phyloP scores from a whole-genome alignment of 176 grass and related monocot species.

The Rhynchospora breviuscula region DNA sequence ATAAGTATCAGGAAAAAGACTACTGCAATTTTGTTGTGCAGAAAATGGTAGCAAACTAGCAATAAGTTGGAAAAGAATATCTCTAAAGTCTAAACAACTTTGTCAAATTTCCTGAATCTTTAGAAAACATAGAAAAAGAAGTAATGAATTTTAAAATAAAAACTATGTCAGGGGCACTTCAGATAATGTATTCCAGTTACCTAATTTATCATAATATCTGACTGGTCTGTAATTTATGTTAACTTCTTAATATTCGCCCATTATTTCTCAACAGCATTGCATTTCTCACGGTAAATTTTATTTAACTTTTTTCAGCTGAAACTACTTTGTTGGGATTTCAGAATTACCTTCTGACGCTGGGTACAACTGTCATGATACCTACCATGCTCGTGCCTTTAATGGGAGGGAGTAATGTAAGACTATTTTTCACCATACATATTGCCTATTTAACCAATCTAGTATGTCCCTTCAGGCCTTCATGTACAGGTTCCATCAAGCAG shows the following conservation, averaged over 20 bases:
- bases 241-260: not conserved
- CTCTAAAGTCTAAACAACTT: not conserved
- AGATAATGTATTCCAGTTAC: not conserved
- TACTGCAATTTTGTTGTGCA: not conserved
- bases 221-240: not conserved
- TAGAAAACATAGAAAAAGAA: not conserved
- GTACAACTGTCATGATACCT: slow-evolving; percentile 45
- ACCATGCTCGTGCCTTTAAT: slow-evolving; percentile 38
- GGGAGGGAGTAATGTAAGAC: slow-evolving; percentile 39
- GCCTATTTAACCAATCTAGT: not conserved
- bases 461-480: not conserved
- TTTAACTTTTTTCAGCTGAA: slow-evolving; percentile 34
- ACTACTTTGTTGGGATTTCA: slow-evolving; percentile 43
- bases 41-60: not conserved
- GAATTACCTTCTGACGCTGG: slow-evolving; percentile 43
- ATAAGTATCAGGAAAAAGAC: not conserved
- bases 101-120: not conserved
- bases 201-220: not conserved
- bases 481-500: not conserved
- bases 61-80: not conserved
- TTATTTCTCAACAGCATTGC: not conserved
- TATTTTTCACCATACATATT: not conserved
- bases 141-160: not conserved
- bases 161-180: not conserved
- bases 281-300: slow-evolving; percentile 4